These are phyloP conservation scores for Phytomonas serpens DNA, from an alignment of 208 protist genomes.

Conservation along the genomic window DNA sequence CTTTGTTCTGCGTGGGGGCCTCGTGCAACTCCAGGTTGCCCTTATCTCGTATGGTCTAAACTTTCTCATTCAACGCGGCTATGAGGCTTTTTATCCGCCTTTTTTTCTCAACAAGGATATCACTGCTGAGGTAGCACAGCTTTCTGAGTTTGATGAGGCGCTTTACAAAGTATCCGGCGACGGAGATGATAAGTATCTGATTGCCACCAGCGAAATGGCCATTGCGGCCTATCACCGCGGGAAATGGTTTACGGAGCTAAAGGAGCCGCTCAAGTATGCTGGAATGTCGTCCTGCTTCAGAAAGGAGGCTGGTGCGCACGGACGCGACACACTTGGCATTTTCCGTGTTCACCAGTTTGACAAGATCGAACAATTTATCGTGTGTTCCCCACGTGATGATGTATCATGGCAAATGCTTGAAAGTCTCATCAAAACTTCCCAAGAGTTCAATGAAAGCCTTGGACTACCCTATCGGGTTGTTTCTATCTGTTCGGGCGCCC, in stretches of 20 bases:
- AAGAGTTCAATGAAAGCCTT: constrained; percentile 93
- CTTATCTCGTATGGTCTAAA: constrained; percentile 97
- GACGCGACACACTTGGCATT: constrained; percentile 92
- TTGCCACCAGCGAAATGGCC: constrained; percentile 99
- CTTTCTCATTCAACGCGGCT: constrained; percentile 91
- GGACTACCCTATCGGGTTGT: constrained; percentile 93
- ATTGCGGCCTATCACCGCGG: constrained; percentile 96
- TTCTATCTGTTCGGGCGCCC: constrained; percentile 92
- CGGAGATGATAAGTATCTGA: constrained; percentile 99
- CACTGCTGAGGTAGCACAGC: constrained; percentile 96
- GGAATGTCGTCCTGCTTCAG: constrained; percentile 99
- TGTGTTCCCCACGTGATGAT: constrained; percentile 87
- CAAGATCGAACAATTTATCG: constrained; percentile 95
- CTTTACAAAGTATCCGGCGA: constrained; percentile 98
- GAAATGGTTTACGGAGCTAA: constrained; percentile 91
- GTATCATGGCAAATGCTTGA: constrained; percentile 88
- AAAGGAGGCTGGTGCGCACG: constrained; percentile 98
- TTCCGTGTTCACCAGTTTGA: constrained; percentile 97
- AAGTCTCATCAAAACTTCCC: constrained; percentile 87
- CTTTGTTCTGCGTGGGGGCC: constrained; percentile 97
- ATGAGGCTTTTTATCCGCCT: constrained; percentile 97
- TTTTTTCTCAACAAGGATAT: constrained; percentile 99
- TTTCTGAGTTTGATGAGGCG: constrained; percentile 99
- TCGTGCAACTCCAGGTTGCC: constrained; percentile 96
- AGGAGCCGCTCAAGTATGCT: constrained; percentile 92